These are phyloP conservation scores for Sphaerulina musiva DNA, from an alignment of 2,329 filamentous ascomycete genomes.

Conservation along the genomic window DNA sequence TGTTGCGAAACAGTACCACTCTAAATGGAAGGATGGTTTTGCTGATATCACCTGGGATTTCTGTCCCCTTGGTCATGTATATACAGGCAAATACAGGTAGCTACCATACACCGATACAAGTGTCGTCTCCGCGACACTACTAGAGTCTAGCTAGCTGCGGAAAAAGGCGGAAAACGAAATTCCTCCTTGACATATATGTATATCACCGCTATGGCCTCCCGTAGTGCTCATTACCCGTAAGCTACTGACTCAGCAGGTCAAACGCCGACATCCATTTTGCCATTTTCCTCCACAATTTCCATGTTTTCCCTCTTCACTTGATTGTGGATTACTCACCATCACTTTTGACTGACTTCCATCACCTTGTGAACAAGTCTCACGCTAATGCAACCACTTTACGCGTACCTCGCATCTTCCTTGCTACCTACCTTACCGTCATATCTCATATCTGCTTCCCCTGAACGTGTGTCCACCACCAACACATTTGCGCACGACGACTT, in stretches of 20 bases:
- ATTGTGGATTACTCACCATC: constrained; percentile 2
- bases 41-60: too few species aligned
- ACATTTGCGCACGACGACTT: constrained; percentile 6
- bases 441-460: not conserved
- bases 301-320: not conserved
- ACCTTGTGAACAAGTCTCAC: not conserved
- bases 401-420: constrained; percentile 5
- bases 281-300: constrained; percentile 3
- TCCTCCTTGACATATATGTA: not conserved
- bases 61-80: too few species aligned
- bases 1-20: too few species aligned
- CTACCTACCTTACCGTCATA: not conserved
- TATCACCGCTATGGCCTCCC: not conserved
- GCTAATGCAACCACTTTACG: constrained; percentile 12
- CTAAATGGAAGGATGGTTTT: too few species aligned
- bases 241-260: not conserved
- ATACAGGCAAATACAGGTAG: too few species aligned
- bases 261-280: not conserved
- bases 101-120: too few species aligned
- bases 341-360: constrained; percentile 8
- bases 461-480: not conserved
- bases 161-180: not conserved
- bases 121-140: too few species aligned
- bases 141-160: too few species aligned
- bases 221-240: not conserved